phyloP scores from a whole-genome alignment of 148 eudicot species.

The Chenopodium suecicum region DNA sequence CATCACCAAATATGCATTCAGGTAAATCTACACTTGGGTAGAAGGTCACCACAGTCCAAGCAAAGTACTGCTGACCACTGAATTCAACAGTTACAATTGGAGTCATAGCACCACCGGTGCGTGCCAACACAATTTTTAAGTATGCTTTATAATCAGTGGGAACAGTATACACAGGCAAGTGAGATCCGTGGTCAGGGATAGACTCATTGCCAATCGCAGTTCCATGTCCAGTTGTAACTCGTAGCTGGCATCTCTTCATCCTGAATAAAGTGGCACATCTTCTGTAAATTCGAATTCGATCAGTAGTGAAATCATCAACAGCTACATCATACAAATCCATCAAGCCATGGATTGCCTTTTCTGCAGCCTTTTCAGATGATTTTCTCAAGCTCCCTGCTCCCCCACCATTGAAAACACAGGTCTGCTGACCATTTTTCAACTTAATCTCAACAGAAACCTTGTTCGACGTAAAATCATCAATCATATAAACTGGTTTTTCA shows the following conservation, averaged over 20 bases:
- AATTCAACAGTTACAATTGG: not conserved
- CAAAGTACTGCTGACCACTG: not conserved
- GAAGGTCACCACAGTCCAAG: not conserved
- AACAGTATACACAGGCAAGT: not conserved
- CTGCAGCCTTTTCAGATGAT: not conserved
- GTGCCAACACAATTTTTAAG: no score
- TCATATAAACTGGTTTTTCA: no score
- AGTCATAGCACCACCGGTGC: not conserved
- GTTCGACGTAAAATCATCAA: no score
- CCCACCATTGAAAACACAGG: not conserved
- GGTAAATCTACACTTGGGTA: not conserved
- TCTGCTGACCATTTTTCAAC: no score
- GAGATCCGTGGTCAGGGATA: no score
- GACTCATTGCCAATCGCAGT: no score
- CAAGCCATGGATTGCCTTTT: no score
- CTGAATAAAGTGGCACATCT: not conserved
- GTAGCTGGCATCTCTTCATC: not conserved
- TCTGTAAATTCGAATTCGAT: not conserved
- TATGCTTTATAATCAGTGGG: no score
- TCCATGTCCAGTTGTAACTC: no score
- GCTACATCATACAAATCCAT: no score
- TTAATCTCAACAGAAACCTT: no score
- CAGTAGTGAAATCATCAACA: not conserved
- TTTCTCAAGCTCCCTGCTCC: not conserved
- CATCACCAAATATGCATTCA: not conserved